These are phyloP conservation scores for Ramalina intermedia DNA, from an alignment of 495 filamentous ascomycete genomes.

Conservation along the genomic window DNA sequence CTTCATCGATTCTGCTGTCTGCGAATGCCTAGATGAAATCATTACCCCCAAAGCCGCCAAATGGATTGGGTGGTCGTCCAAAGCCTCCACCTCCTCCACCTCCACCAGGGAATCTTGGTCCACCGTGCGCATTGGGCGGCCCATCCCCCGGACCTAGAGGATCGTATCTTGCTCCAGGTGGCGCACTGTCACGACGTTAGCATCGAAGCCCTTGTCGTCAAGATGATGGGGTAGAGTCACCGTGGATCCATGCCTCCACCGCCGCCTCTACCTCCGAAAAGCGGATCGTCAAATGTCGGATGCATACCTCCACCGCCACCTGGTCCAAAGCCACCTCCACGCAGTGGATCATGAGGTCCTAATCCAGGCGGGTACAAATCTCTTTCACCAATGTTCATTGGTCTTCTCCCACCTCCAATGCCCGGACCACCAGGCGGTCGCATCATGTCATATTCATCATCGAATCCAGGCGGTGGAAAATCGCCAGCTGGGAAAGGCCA, in stretches of 20 bases:
- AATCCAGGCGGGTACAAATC: constrained; percentile 82
- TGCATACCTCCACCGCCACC: constrained; percentile 70
- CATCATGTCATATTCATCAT: constrained; percentile 82
- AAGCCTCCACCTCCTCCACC: constrained; percentile 28
- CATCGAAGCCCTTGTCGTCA: background rate
- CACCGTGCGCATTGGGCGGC: constrained; percentile 35
- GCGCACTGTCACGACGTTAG: constrained; percentile 25
- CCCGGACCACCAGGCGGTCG: constrained; percentile 41
- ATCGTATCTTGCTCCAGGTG: constrained; percentile 57
- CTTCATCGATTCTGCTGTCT: too few relatives aligned
- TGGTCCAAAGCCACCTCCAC: constrained; percentile 42
- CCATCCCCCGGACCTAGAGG: constrained; percentile 63
- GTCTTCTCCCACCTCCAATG: constrained; percentile 33
- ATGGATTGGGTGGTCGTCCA: constrained; percentile 38
- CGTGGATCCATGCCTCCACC: constrained; percentile 22
- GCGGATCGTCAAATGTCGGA: constrained; percentile 83
- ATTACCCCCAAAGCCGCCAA: constrained; percentile 48
- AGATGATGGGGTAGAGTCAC: constrained; percentile 13
- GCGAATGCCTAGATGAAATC: constrained; percentile 44
- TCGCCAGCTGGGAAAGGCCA: constrained; percentile 59
- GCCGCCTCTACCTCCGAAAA: constrained; percentile 54
- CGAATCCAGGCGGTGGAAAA: constrained; percentile 77
- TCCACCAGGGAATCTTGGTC: constrained; percentile 30
- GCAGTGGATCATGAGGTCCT: constrained; percentile 69
- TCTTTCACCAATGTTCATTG: constrained; percentile 58